A percentile compares a stretch with the other conserved stretches of the same genome.
Conservation (phyloP, 805 yeast genomes). For the Myxozyma neotropica region DNA sequence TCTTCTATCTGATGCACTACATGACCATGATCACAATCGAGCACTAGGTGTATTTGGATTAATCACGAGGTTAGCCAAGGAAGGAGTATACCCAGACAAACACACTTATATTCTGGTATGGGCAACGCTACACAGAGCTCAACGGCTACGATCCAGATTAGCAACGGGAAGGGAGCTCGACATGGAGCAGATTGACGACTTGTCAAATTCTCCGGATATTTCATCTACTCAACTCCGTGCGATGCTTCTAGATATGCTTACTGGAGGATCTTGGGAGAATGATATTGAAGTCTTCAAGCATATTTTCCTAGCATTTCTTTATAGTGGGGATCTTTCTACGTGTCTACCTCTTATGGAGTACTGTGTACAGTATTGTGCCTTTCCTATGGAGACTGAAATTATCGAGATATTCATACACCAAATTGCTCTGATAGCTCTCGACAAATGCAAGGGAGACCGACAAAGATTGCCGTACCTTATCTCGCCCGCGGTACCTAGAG, state of each 20-base stretch:
- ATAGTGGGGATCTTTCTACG: constrained; percentile 11
- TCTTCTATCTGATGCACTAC: constrained; percentile 16
- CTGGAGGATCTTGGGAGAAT: constrained; percentile 9
- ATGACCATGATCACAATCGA: constrained; percentile 2
- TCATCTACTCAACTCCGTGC: neutral
- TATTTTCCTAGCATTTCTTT: constrained; percentile 13
- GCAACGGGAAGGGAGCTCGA: neutral
- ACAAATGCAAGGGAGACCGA: neutral
- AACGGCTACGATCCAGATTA: constrained; percentile 4
- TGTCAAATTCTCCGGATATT: neutral
- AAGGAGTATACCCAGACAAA: constrained; percentile 13
- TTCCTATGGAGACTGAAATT: constrained; percentile 6
- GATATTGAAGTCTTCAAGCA: neutral
- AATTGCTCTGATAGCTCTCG: neutral
- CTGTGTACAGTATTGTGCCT: constrained; percentile 11
- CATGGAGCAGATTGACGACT: neutral
- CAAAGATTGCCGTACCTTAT: neutral
- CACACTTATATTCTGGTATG: constrained; percentile 20
- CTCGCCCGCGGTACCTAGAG: constrained; percentile 11
- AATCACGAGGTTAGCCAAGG: neutral
- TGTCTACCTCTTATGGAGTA: constrained; percentile 13
- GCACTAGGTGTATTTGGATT: constrained; percentile 7
- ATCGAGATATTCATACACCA: constrained; percentile 6
- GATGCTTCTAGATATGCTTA: constrained; percentile 10
- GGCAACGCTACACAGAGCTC: constrained; percentile 16